Conservation (phyloP, 495 filamentous ascomycete species). For the Penicillium coprophilum region DNA sequence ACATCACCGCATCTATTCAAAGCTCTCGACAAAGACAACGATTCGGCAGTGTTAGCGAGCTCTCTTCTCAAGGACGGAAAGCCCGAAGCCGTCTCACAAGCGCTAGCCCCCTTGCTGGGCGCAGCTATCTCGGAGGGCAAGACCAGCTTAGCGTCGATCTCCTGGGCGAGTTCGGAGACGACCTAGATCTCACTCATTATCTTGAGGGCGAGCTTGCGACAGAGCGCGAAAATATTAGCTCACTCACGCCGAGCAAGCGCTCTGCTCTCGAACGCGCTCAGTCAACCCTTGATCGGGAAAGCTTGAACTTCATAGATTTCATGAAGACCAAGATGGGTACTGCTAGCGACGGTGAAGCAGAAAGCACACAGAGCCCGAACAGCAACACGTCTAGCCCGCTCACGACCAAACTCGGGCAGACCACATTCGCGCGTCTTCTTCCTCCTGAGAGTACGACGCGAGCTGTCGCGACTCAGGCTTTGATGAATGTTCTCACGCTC, state of each 20-base stretch:
- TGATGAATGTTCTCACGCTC: constrained; percentile 70
- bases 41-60: constrained; percentile 54
- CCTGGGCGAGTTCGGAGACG: constrained; percentile 35
- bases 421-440: constrained; percentile 61
- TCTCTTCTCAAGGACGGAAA: constrained; percentile 48
- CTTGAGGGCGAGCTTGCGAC: constrained; percentile 33
- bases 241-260: constrained; percentile 37
- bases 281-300: constrained; percentile 57
- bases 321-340: constrained; percentile 33
- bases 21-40: constrained; percentile 54
- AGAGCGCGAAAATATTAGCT: constrained; percentile 48
- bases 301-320: constrained; percentile 60
- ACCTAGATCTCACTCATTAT: constrained; percentile 42
- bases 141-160: constrained; percentile 37
- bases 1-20: constrained; percentile 59
- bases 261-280: constrained; percentile 41
- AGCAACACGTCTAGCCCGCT: background rate
- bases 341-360: background rate
- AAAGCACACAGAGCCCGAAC: background rate
- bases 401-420: constrained; percentile 10
- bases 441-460: constrained; percentile 52
- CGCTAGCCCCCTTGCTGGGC: constrained; percentile 61
- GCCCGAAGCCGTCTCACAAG: constrained; percentile 49
- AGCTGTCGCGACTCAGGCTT: constrained; percentile 66
- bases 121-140: constrained; percentile 43